A percentile compares a stretch with the other conserved stretches of the same genome.
Conservation (phyloP, 2,329 filamentous ascomycete species). For the Herpotrichia juniperi region DNA sequence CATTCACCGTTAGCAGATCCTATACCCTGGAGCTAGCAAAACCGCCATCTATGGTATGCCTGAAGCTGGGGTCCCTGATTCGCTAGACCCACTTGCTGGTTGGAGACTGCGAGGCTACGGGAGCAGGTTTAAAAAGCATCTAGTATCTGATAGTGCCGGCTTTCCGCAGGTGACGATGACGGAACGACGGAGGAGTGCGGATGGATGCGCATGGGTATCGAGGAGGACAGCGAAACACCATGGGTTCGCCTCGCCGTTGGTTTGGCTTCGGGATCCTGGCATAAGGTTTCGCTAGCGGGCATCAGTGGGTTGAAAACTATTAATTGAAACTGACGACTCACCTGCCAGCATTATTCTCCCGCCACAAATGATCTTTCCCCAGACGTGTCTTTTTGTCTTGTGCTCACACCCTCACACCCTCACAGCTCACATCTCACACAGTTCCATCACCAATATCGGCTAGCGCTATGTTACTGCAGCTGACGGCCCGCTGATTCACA, state of each 20-base stretch:
- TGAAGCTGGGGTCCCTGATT: constrained; percentile 24
- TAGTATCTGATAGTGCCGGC: constrained; percentile 32
- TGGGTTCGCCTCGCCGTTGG: constrained; percentile 19
- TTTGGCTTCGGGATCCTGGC: constrained; percentile 17
- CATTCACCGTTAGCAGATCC: constrained; percentile 30
- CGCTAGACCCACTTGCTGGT: constrained; percentile 14
- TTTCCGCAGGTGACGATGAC: constrained; percentile 36
- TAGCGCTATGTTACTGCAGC: constrained; percentile 5
- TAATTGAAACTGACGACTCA: constrained; percentile 7
- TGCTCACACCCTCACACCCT: background rate
- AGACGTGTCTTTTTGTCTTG: background rate
- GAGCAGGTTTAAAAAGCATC: constrained; percentile 18
- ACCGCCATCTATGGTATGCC: constrained; percentile 25
- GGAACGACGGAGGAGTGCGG: constrained; percentile 32
- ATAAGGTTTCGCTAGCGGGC: constrained; percentile 22
- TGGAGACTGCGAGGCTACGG: constrained; percentile 9
- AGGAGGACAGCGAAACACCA: constrained; percentile 29
- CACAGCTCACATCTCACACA: background rate
- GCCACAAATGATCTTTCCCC: background rate
- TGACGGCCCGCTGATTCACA: constrained; percentile 36
- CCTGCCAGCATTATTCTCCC: constrained; percentile 11
- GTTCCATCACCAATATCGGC: background rate
- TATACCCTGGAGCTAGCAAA: constrained; percentile 30
- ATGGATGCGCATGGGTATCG: constrained; percentile 26
- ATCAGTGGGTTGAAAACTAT: constrained; percentile 17